A percentile compares a stretch with the other conserved stretches of the same genome.
These are phyloP conservation scores for Penicillium robsamsonii DNA, from an alignment of 495 filamentous ascomycete species.

Conservation along the genomic window DNA sequence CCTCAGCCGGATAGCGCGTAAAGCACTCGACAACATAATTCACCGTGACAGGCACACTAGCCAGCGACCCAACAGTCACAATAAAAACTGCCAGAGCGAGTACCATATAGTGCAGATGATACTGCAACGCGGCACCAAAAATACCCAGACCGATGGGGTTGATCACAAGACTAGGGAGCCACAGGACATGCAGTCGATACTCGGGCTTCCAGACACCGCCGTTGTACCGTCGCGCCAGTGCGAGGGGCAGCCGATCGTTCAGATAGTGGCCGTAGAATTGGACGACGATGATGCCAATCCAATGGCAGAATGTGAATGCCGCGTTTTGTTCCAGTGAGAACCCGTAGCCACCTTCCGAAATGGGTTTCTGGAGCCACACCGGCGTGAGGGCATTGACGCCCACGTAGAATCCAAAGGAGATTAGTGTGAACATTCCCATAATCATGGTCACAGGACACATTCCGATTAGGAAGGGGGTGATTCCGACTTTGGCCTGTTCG, in stretches of 20 bases:
- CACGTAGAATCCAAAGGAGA: slow-evolving; percentile 48
- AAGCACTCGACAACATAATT: slow-evolving; percentile 53
- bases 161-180: slow-evolving; percentile 43
- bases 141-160: slow-evolving; percentile 50
- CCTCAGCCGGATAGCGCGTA: slow-evolving; percentile 40
- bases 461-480: slow-evolving; percentile 42
- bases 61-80: slow-evolving; percentile 40
- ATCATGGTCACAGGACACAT: slow-evolving; percentile 45
- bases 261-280: slow-evolving; percentile 42
- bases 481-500: slow-evolving; percentile 28
- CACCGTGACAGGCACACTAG: slow-evolving; percentile 42
- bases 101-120: slow-evolving; percentile 49
- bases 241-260: slow-evolving; percentile 47
- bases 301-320: slow-evolving; percentile 47
- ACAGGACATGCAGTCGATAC: slow-evolving; percentile 50
- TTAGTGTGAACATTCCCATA: slow-evolving; percentile 42
- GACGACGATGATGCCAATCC: slow-evolving; percentile 46
- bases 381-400: slow-evolving; percentile 33
- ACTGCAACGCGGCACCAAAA: slow-evolving; percentile 47
- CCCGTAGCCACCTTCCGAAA: slow-evolving; percentile 46
- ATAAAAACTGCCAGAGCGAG: slow-evolving; percentile 46
- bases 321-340: slow-evolving; percentile 48
- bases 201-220: slow-evolving; percentile 51
- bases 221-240: slow-evolving; percentile 30
- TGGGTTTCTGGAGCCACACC: slow-evolving; percentile 45